Conservation (phyloP, 495 filamentous ascomycete species). For the Trichocladium antarcticum region DNA sequence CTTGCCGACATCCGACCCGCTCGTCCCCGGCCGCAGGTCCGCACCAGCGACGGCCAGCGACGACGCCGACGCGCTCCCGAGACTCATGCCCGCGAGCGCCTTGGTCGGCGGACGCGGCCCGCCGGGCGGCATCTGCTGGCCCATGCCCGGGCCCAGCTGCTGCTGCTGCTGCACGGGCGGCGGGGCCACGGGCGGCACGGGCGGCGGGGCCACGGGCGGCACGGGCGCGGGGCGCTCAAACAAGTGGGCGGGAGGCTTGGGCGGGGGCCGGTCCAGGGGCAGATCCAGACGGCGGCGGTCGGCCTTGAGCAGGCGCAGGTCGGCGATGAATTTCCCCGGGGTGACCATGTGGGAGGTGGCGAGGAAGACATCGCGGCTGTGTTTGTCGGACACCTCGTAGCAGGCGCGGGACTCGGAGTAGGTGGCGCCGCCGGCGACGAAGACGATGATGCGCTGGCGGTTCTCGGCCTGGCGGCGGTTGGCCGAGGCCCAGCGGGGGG, state of each 20-base stretch:
- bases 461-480: conserved; percentile 65
- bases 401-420: conserved; percentile 80
- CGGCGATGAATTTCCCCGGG: conserved; percentile 66
- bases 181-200: no score
- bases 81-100: conserved; percentile 25
- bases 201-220: not conserved
- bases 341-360: conserved; percentile 86
- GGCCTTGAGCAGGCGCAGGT: conserved; percentile 65
- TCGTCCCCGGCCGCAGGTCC: conserved; percentile 22
- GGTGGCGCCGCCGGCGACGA: conserved; percentile 92
- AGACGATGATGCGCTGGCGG: conserved; percentile 82
- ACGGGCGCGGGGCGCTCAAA: conserved; percentile 64
- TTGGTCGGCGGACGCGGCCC: conserved; percentile 21
- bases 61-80: conserved; percentile 15
- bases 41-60: conserved; percentile 12
- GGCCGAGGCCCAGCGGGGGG: conserved; percentile 88
- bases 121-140: conserved; percentile 13
- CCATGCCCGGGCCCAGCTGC: conserved; percentile 29
- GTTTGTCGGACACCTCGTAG: conserved; percentile 68
- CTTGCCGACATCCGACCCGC: conserved; percentile 19
- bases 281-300: conserved; percentile 66
- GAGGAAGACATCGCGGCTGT: conserved; percentile 72
- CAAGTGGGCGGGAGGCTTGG: conserved; percentile 71
- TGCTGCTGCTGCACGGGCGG: no score
- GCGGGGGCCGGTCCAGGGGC: conserved; percentile 68